Percentiles rank a stretch among this genome's conserved stretches.
These are phyloP conservation scores for Apiotrichum gamsii DNA, from an alignment of 1,284 basidiomycete species.

Conservation along the genomic window DNA sequence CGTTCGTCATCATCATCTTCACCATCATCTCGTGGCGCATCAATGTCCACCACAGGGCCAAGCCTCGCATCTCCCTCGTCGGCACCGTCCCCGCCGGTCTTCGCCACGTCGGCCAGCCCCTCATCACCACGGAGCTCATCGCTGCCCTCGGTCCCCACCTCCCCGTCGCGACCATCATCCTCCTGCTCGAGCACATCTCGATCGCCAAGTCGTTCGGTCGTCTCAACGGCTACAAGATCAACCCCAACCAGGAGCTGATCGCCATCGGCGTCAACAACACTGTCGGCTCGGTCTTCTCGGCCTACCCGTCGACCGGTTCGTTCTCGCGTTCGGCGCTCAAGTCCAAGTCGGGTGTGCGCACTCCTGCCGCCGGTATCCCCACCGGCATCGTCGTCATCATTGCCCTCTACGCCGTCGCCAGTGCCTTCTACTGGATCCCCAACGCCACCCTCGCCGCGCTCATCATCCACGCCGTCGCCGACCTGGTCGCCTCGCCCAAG, in stretches of 20 bases:
- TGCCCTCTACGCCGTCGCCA: slow-evolving; percentile 85
- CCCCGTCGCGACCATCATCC: slow-evolving; percentile 88
- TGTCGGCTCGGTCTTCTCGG: slow-evolving; percentile 75
- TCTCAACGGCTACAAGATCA: slow-evolving; percentile 93
- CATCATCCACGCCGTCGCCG: slow-evolving; percentile 92
- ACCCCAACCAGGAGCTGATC: slow-evolving; percentile 94
- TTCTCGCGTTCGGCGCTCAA: slow-evolving; percentile 96
- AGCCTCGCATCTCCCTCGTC: slow-evolving; percentile 74
- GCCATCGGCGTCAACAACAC: slow-evolving; percentile 80
- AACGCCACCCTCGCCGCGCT: slow-evolving; percentile 71
- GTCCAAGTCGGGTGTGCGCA: slow-evolving; percentile 92
- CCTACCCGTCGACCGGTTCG: slow-evolving; percentile 94
- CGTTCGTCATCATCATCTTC: slow-evolving; percentile 75
- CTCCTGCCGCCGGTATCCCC: slow-evolving; percentile 81
- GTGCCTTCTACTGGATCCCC: slow-evolving; percentile 66
- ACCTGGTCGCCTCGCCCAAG: slow-evolving; percentile 79
- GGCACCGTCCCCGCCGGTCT: slow-evolving; percentile 75
- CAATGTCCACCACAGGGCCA: slow-evolving; percentile 60
- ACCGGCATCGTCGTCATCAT: slow-evolving; percentile 86
- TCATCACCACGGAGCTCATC: slow-evolving; percentile 61
- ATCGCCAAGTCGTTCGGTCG: slow-evolving; percentile 95
- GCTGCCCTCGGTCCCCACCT: slow-evolving; percentile 67
- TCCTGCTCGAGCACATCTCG: slow-evolving; percentile 93
- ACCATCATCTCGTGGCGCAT: slow-evolving; percentile 81
- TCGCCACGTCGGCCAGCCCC: slow-evolving; percentile 66